Evolutionary conservation across 768 basidiomycete species (phyloP), one percentile per base, ranked within the genome.

Genomic region (Termitomyces sp.): DNA sequence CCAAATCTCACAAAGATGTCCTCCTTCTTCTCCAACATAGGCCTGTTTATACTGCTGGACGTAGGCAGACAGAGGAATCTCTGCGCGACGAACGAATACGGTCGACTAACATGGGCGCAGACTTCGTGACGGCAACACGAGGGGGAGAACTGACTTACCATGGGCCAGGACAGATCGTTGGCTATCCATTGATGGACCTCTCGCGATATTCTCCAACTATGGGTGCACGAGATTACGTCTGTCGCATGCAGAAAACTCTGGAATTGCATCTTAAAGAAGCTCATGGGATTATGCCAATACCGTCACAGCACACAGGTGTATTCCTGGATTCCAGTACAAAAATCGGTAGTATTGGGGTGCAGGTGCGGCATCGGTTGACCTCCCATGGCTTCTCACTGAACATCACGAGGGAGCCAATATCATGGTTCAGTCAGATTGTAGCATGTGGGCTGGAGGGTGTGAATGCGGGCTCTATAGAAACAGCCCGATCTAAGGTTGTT

Each of bases 141-240:
- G 97, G 97, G 14, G 97, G 97, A 2, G 88, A 98, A 73, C 81
- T 94, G 56, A 99, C 97, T 1, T 99, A 92, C 71, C 97, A 99
- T 70, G 97, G 97, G 0, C 95, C 97, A 1, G 97, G 97, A 6
- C 97, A 99, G 73, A 78, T 99, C 65, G 90, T 98, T 16, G 97
- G 95, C 29, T 99, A 99, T 69, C 93, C 95, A 2, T 78, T 98
- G 51, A 77, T 98, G 50, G 96, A 98, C 74, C 81, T 98, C 19
- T 83, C 83, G n/a, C 85, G 86, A 34, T 84, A 88, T 63, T 75
- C 82, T 44, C 92, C 95, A 8, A 75, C 87, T 51, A 77, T 83
- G 68, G 78, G 85, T 55, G 84, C 87, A 27, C 84, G 89, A 47
- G 85, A 87, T 61, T 98, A 97, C 69, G 88, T 98, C 41, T 91